Percentiles rank a stretch among this genome's conserved stretches.
These are phyloP conservation scores for Penicillium riverlandense DNA, from an alignment of 495 filamentous ascomycete species.

Conservation along the genomic window DNA sequence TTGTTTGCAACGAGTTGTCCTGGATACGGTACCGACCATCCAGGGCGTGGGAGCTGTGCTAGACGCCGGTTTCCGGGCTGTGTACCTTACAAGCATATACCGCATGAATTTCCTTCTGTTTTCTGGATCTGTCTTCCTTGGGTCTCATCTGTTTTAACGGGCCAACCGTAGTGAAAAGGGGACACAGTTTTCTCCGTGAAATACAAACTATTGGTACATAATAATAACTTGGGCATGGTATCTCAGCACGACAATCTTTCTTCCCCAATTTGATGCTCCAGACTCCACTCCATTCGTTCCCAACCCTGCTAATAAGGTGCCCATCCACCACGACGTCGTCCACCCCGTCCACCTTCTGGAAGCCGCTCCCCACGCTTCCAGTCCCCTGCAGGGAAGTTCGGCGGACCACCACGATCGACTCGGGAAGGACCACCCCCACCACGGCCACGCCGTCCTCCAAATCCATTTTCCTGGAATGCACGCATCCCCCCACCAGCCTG, in stretches of 20 bases:
- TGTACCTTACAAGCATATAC: constrained; percentile 37
- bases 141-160: not conserved
- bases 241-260: not conserved
- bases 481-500: constrained; percentile 33
- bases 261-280: not conserved
- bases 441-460: constrained; percentile 19
- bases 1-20: not conserved
- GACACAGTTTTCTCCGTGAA: not conserved
- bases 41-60: constrained; percentile 1
- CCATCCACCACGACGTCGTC: constrained; percentile 31
- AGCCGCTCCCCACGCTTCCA: constrained; percentile 39
- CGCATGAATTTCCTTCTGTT: constrained; percentile 23
- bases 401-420: constrained; percentile 14
- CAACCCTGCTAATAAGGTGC: constrained; percentile 27
- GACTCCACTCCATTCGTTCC: not conserved
- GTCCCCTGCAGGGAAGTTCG: constrained; percentile 20
- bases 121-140: constrained; percentile 4
- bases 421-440: constrained; percentile 14
- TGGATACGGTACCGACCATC: constrained; percentile 1
- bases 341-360: constrained; percentile 28
- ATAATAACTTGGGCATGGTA: constrained; percentile 4
- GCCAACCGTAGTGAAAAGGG: no score
- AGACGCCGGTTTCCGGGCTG: not conserved
- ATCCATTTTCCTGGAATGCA: constrained; percentile 43
- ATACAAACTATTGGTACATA: constrained; percentile 10